phyloP scores from a whole-genome alignment of 2,329 filamentous ascomycete species.

The Phialemoniopsis sp. region DNA sequence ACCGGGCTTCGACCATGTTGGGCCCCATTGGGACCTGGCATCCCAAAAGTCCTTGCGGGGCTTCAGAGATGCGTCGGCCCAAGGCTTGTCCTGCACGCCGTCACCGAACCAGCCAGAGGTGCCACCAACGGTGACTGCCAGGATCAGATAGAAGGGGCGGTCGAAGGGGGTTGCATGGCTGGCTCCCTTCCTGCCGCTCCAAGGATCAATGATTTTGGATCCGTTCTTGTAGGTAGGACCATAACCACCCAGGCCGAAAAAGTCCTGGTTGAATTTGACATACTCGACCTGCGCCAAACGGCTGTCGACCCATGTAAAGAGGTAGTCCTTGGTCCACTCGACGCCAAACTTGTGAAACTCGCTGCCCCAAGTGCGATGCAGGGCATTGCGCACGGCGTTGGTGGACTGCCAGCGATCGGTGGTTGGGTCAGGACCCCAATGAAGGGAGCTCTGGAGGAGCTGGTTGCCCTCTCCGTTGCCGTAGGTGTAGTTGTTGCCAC shows the following conservation, averaged over 20 bases:
- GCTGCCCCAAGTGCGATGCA: constrained; percentile 1
- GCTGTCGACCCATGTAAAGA: constrained; percentile 9
- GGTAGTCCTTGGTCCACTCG: constrained; percentile 8
- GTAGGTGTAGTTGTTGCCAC: constrained; percentile 10
- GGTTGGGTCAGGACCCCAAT: constrained; percentile 8
- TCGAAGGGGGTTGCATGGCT: constrained; percentile 39
- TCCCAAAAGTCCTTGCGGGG: constrained; percentile 8
- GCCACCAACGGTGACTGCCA: constrained; percentile 46
- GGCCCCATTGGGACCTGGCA: constrained; percentile 3
- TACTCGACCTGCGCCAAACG: constrained; percentile 8
- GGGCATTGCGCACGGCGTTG: constrained; percentile 2
- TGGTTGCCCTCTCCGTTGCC: constrained; percentile 1
- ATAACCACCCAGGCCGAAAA: constrained; percentile 4
- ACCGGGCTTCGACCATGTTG: constrained; percentile 5
- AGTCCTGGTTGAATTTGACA: constrained; percentile 4
- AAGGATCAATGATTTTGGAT: constrained; percentile 3
- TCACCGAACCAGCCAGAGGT: constrained; percentile 41
- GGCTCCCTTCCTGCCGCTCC: constrained; percentile 2
- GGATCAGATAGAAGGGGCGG: constrained; percentile 44
- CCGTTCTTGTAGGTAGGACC: constrained; percentile 6
- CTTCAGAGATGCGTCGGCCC: constrained; percentile 6
- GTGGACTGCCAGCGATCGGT: constrained; percentile 8
- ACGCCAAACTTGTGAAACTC: constrained; percentile 8
- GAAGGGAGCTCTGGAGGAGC: constrained; percentile 5
- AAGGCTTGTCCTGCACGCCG: constrained; percentile 7